Evolutionary conservation across 371 early-diverging fungal species (phyloP).

Genomic region (Circinella umbellata): DNA sequence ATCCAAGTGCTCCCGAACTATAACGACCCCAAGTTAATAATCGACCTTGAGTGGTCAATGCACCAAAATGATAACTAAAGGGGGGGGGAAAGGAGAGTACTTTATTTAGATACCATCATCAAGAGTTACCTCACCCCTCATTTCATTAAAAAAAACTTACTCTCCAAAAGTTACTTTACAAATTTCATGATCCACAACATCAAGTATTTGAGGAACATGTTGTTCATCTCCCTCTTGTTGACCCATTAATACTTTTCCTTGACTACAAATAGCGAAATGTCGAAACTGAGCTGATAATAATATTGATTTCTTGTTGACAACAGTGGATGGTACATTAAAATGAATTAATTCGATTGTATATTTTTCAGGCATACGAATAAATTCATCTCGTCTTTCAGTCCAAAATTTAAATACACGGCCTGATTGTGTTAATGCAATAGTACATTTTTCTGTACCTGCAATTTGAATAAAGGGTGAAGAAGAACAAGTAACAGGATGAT

Average conservation of each 20-base stretch:
- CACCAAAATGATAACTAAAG: conserved; percentile 42
- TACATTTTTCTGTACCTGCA: conserved; percentile 16
- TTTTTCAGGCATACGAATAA: conserved; percentile 3
- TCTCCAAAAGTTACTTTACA: conserved; percentile 28
- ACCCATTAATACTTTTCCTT: conserved; percentile 24
- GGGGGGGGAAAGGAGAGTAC: too few species aligned
- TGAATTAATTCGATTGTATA: conserved; percentile 9
- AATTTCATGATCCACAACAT: conserved; percentile 13
- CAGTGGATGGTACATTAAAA: neutral
- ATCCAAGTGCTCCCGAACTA: conserved; percentile 43
- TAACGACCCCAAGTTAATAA: conserved; percentile 43
- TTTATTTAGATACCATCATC: neutral
- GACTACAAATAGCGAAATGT: conserved; percentile 4
- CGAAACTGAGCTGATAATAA: conserved; percentile 13
- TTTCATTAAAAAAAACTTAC: conserved; percentile 7
- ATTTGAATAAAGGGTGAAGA: conserved; percentile 15
- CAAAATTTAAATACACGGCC: conserved; percentile 17
- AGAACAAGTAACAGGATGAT: neutral
- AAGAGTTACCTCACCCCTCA: neutral
- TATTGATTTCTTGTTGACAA: too few species aligned
- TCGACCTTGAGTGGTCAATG: conserved; percentile 37
- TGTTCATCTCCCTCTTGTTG: neutral
- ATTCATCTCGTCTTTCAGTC: neutral
- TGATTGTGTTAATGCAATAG: conserved; percentile 15
- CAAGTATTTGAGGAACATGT: conserved; percentile 7